Evolutionary conservation across 2,329 filamentous ascomycete species (phyloP), one percentile per base, ranked within the genome.

Genomic region (Lachnellula cervina): DNA sequence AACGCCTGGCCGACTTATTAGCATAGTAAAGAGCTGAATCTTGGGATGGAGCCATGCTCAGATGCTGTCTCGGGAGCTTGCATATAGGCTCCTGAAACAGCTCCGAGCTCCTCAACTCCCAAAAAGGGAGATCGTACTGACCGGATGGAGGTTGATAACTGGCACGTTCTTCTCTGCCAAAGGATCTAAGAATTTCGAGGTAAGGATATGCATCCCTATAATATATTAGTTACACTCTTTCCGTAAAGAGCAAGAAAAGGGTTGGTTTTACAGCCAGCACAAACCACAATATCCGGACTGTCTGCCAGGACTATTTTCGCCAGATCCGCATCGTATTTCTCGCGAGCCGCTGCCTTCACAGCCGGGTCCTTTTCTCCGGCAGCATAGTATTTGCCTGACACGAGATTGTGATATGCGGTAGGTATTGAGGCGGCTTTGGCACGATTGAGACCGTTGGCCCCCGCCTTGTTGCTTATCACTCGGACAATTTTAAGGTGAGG

Each of bases 91-190:
- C n/a, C n/a, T n/a, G n/a, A n/a, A n/a, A n/a, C n/a, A n/a, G n/a
- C n/a, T n/a, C n/a, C n/a, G n/a, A n/a, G n/a, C n/a, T n/a, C n/a
- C n/a, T n/a, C n/a, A n/a, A n/a, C n/a, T n/a, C n/a, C n/a, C n/a
- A n/a, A n/a, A n/a, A n/a, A n/a, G n/a, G n/a, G n/a, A n/a, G n/a
- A n/a, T n/a, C n/a, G n/a, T n/a, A n/a, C n/a, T n/a, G n/a, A n/a
- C n/a, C 21, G 86, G 86, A 68, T 89, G 86, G 52, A 89, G 69
- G 67, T 89, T 89, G 63, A 89, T 87, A 52, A 88, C 82, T 32
- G 78, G 79, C 23, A 87, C 72, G 0, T 73, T 72, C 1, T 74
- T 76, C 9, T 68, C 69, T 28, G 78, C 74, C 45, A 90, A 71
- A 5, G 86, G 83, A 37, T 78, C 77, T 38, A 90, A 74, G 64